Percentiles rank a stretch among this genome's conserved stretches.
These are phyloP conservation scores for Arabidopsis hybrid DNA, from an alignment of 441 rosid species.

Conservation along the genomic window DNA sequence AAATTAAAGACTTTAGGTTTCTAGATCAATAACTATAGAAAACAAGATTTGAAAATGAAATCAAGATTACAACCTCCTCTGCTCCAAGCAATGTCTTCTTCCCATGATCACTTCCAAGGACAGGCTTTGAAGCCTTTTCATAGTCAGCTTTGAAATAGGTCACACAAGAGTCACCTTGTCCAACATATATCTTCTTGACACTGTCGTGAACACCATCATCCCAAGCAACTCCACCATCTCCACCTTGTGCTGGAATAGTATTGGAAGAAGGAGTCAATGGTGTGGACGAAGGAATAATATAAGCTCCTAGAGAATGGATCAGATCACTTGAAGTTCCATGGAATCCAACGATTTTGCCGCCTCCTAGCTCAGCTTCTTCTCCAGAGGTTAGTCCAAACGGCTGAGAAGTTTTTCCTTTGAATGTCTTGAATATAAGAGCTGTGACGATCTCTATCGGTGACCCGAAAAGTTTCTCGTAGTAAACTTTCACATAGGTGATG, in stretches of 20 bases:
- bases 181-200: slow-evolving; percentile 38
- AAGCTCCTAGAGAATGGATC: slow-evolving; percentile 39
- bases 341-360: slow-evolving; percentile 43
- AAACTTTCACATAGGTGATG: slow-evolving; percentile 33
- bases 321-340: slow-evolving; percentile 39
- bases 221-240: slow-evolving; percentile 41
- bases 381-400: slow-evolving; percentile 39
- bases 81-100: slow-evolving; percentile 37
- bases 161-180: slow-evolving; percentile 43
- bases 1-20: neutral
- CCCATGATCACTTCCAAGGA: slow-evolving; percentile 36
- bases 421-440: slow-evolving; percentile 37
- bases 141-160: slow-evolving; percentile 35
- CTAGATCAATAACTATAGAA: neutral
- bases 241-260: slow-evolving; percentile 37
- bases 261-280: slow-evolving; percentile 32
- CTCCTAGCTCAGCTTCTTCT: slow-evolving; percentile 20
- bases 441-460: slow-evolving; percentile 26
- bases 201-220: slow-evolving; percentile 38
- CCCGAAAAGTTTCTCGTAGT: slow-evolving; percentile 35
- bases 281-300: slow-evolving; percentile 28
- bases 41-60: slow-evolving; percentile 1
- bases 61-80: slow-evolving; percentile 35
- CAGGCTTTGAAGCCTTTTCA: slow-evolving; percentile 28
- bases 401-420: slow-evolving; percentile 33